These are phyloP conservation scores for Pleomassaria siparia DNA, from an alignment of 2,329 filamentous ascomycete genomes.

Conservation along the genomic window DNA sequence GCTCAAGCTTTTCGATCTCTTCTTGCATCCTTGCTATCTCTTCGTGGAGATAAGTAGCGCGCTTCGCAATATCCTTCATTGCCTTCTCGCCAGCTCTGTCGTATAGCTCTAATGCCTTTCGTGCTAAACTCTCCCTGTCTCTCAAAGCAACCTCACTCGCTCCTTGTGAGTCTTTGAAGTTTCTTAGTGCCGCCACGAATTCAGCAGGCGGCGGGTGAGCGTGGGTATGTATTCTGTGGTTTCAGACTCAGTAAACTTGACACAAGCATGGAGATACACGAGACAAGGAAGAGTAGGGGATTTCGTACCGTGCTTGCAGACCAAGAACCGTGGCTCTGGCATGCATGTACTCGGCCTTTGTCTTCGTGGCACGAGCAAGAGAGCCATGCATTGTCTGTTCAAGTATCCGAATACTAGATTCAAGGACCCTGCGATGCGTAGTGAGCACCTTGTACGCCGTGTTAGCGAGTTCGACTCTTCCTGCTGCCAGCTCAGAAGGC, in stretches of 20 bases:
- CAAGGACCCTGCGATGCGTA: slow-evolving; percentile 41
- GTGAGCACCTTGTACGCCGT: slow-evolving; percentile 35
- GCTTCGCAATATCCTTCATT: slow-evolving; percentile 42
- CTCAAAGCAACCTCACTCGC: slow-evolving; percentile 29
- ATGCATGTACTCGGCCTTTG: slow-evolving; percentile 47
- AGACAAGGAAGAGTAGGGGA: neutral
- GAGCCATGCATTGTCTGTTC: slow-evolving; percentile 52
- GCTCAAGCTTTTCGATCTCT: slow-evolving; percentile 34
- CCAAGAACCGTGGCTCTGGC: slow-evolving; percentile 46
- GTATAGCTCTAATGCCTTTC: slow-evolving; percentile 41
- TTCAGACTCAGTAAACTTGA: neutral
- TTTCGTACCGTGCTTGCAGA: slow-evolving; percentile 38
- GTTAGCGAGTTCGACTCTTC: slow-evolving; percentile 38
- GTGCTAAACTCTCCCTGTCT: slow-evolving; percentile 35
- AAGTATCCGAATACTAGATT: slow-evolving; percentile 45
- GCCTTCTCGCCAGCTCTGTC: slow-evolving; percentile 35
- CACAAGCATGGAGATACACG: neutral
- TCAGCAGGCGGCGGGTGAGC: slow-evolving; percentile 28
- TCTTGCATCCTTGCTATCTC: slow-evolving; percentile 38
- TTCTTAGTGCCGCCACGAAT: slow-evolving; percentile 33
- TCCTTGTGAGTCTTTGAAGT: slow-evolving; percentile 33
- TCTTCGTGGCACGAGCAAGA: slow-evolving; percentile 44
- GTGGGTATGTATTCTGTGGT: slow-evolving; percentile 26
- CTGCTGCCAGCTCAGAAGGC: slow-evolving; percentile 25
- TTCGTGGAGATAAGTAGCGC: slow-evolving; percentile 40